A percentile compares a stretch with the other conserved stretches of the same genome.
Evolutionary conservation across 306 rosid genomes (phyloP).

Genomic region (Dryas octopetala): DNA sequence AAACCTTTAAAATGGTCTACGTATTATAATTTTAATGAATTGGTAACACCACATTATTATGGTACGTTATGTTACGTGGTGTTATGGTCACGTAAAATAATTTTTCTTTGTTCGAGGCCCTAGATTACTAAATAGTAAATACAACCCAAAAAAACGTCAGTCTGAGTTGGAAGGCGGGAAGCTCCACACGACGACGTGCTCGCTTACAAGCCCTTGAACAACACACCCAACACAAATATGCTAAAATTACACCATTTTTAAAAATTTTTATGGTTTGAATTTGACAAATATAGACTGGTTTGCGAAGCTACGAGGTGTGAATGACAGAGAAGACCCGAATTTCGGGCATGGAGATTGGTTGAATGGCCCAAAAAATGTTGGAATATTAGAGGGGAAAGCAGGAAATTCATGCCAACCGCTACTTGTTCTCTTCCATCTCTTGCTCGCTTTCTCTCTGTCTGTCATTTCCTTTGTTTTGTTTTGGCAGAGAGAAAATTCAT

Average conservation of each 20-base stretch:
- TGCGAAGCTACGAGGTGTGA: slow-evolving; percentile 5
- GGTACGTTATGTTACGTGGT: too few relatives aligned
- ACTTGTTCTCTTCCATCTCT: slow-evolving; percentile 20
- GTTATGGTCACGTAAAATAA: too few relatives aligned
- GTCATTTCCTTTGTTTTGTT: slow-evolving; percentile 31
- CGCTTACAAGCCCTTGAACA: slow-evolving; percentile 17
- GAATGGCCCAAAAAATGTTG: slow-evolving; percentile 19
- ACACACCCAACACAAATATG: not conserved
- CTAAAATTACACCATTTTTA: slow-evolving; percentile 4
- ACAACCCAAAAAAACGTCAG: too few relatives aligned
- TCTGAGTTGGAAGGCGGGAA: not conserved
- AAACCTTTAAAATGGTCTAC: too few relatives aligned
- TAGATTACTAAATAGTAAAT: too few relatives aligned
- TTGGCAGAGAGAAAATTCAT: slow-evolving; percentile 33
- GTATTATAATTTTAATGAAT: too few relatives aligned
- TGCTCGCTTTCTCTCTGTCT: slow-evolving; percentile 25
- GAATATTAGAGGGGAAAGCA: slow-evolving; percentile 22
- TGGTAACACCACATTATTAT: too few relatives aligned
- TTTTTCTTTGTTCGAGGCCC: too few relatives aligned
- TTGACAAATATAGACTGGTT: not conserved
- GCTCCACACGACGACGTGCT: slow-evolving; percentile 18
- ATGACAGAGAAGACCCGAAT: slow-evolving; percentile 35
- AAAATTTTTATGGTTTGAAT: not conserved
- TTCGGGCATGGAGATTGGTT: slow-evolving; percentile 46
- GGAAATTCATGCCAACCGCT: slow-evolving; percentile 52